Evolutionary conservation across 495 filamentous ascomycete species (phyloP), one percentile per base, ranked within the genome.

Genomic region (Bacidia rubella): DNA sequence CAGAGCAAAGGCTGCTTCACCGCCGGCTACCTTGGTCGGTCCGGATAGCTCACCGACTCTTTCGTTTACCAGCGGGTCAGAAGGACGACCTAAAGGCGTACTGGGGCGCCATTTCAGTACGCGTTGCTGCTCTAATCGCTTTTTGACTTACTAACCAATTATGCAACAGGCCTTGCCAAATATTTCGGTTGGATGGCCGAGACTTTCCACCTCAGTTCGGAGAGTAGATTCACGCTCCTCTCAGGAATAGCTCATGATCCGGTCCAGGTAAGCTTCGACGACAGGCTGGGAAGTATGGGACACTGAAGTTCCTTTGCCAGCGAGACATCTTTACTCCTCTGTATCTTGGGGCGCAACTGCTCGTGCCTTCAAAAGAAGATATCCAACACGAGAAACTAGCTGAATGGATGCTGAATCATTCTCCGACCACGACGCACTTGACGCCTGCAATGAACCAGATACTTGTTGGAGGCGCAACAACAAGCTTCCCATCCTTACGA

Each of bases 381-480:
- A 98, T 98, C 38, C 78, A 83, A 47, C 85, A 95, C 61, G 90
- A 95, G 66, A 81, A 75, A 54, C 74, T 98, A 19, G 89, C 87
- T 2, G 86, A 93, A 59, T 96, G 92, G 92, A 90, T 96, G 81
- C 74, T 73, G 44, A 76, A 85, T 49, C 77, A 89, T 60, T 68
- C 75, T 49, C 79, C 85, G 12, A 95, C 86, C 15, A 82, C 19
- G 12, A 22, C 32, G 17, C 49, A 41, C 19, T 12, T 98, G 15
- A 98, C 92, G 0, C 92, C 92, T 4, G 92, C 55, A 23, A 87
- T 97, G 90, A 90, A 90, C 47, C 90, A 97, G 61, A 92, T 98
- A 48, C 72, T 98, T 1, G 84, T 94, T 25, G 92, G 90, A 35
- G 87, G 86, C 57, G 85, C 87, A 5, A 82, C 74, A 7, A 77